Evolutionary conservation across 106 monocot species (phyloP).

Genomic region (Allium cepa): DNA sequence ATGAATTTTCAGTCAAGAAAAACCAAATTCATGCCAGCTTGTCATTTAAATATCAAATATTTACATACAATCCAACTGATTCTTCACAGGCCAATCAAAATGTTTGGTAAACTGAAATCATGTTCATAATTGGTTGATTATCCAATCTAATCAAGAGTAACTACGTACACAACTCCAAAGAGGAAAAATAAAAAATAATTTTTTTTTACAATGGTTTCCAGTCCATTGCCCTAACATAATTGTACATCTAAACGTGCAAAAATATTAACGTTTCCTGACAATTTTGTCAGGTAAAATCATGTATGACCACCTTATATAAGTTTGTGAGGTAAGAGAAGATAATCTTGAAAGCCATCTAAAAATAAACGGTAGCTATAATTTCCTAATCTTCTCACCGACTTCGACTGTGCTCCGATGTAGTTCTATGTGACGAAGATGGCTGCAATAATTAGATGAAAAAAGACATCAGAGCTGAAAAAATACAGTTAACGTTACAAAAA

Average conservation of each 20-base stretch:
- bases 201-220: background rate
- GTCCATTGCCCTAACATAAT: constrained; percentile 1
- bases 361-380: background rate
- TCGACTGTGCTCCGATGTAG: constrained; percentile 3
- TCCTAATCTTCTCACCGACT: constrained; percentile 1
- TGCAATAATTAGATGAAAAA: background rate
- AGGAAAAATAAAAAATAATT: no score
- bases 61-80: no score
- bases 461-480: no score
- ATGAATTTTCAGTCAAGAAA: no score
- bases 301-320: background rate
- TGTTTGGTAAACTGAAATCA: no score
- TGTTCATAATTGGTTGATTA: no score
- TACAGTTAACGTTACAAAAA: background rate
- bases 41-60: no score
- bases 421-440: background rate
- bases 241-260: background rate
- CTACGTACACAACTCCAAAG: no score
- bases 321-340: background rate
- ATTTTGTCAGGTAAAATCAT: background rate
- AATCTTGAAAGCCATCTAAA: no score
- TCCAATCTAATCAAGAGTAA: no score
- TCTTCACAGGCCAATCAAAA: no score
- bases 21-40: no score
- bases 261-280: background rate